Evolutionary conservation across 208 protist genomes (phyloP), one percentile per base, ranked within the genome.

Genomic region (Crithidia acanthocephali): DNA sequence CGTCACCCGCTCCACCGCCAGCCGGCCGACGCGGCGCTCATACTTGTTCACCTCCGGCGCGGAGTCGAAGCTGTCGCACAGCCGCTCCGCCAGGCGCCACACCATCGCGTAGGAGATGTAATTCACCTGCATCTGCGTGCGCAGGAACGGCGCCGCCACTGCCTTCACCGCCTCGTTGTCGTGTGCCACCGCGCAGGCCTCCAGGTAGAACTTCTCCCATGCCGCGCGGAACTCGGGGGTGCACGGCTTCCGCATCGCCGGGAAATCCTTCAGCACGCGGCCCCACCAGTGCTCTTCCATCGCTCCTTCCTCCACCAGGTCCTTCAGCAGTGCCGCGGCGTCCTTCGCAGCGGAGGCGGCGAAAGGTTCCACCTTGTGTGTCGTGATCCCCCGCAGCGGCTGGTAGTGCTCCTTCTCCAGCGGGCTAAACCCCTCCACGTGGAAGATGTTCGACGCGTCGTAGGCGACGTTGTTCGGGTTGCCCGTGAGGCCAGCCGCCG

Each of bases 11-110:
- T 97, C 92, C 55, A 92, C 76, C 25, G 67, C 85, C n/a, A 84
- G 61, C 25, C 87, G 79, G 9, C 83, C 81, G 0, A 76, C 65
- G 50, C 82, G 86, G 28, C 71, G 75, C 75, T 88, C 87, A 56
- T 94, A 85, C 35, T 50, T 62, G 6, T 74, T 77, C 44, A 68
- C 64, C n/a, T 66, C 42, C 42, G 83, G 79, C 11, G 72, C 67
- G 8, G 40, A 52, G 22, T 81, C 86, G 25, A 97, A 68, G 42
- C 87, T 81, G 51, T 91, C 83, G 50, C 74, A 82, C 6, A 97
- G 76, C n/a, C 79, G 79, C 83, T 97, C 92, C 30, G 88, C 78
- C 44, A 97, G 81, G 25, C 92, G 92, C 88, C 90, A 97, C 68
- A 92, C 81, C 80, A 94, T 91, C 11, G 90, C 80, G 58, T 93